Evolutionary conservation across 2,329 filamentous ascomycete species (phyloP).

Genomic region (Fusarium acutatum): DNA sequence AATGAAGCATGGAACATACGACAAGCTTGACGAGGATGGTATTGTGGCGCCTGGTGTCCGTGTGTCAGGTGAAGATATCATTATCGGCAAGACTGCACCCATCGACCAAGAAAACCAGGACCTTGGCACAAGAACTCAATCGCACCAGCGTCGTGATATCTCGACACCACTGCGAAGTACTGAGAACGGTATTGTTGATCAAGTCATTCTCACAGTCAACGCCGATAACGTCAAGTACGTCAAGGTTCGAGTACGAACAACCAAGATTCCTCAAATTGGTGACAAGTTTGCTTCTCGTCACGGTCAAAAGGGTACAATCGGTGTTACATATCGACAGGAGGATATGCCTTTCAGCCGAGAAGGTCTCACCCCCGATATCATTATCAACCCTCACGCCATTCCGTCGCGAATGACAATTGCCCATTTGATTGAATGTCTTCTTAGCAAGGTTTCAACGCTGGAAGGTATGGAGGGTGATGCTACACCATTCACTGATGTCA

Average conservation of each 20-base stretch:
- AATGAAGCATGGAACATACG: conserved; percentile 93
- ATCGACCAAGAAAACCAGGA: conserved; percentile 94
- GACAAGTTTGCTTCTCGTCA: conserved; percentile 99
- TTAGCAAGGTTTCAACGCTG: conserved; percentile 94
- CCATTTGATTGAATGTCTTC: conserved; percentile 98
- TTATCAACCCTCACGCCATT: conserved; percentile 99
- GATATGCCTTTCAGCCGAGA: conserved; percentile 98
- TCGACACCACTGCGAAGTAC: conserved; percentile 95
- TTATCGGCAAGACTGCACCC: conserved; percentile 97
- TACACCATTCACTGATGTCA: conserved; percentile 97
- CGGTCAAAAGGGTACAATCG: conserved; percentile 98
- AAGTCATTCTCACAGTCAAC: conserved; percentile 93
- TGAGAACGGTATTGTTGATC: conserved; percentile 95
- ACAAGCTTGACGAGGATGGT: conserved; percentile 97
- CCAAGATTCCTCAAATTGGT: conserved; percentile 97
- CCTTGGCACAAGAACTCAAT: conserved; percentile 87
- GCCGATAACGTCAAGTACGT: conserved; percentile 94
- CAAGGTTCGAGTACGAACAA: conserved; percentile 96
- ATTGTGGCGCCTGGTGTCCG: conserved; percentile 93
- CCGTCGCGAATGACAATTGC: conserved; percentile 99
- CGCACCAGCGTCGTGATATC: conserved; percentile 93
- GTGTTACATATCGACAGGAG: conserved; percentile 96
- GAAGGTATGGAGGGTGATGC: conserved; percentile 97
- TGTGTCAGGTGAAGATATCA: conserved; percentile 97
- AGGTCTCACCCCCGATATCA: conserved; percentile 91